Evolutionary conservation across 768 basidiomycete species (phyloP).

Genomic region (Pleurotus pulmonarius): DNA sequence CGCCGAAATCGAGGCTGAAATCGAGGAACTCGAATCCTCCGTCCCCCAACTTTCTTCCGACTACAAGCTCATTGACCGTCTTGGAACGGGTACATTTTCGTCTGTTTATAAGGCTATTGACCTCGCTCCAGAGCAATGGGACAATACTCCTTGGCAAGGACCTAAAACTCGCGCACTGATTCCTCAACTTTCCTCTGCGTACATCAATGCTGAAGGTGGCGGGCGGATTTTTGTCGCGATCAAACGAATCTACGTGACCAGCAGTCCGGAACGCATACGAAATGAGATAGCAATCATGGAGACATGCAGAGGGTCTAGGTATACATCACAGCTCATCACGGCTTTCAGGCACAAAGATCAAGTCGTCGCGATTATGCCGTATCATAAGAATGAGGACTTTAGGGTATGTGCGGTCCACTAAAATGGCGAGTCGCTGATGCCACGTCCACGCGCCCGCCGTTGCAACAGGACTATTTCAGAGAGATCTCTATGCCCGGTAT

Average conservation of each 20-base stretch:
- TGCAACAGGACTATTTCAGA: conserved; percentile 69
- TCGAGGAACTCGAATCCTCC: conserved; percentile 59
- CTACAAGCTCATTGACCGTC: conserved; percentile 82
- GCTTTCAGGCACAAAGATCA: conserved; percentile 91
- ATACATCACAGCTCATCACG: conserved; percentile 90
- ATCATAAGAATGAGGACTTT: conserved; percentile 90
- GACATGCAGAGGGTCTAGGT: conserved; percentile 77
- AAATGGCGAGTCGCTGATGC: background rate
- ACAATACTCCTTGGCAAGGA: conserved; percentile 73
- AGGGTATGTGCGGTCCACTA: conserved; percentile 53
- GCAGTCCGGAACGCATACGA: conserved; percentile 84
- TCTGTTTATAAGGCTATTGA: conserved; percentile 99
- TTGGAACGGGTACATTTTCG: conserved; percentile 97
- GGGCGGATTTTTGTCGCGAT: conserved; percentile 78
- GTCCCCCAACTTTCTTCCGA: conserved; percentile 64
- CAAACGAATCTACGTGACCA: conserved; percentile 97
- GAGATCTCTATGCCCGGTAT: conserved; percentile 71
- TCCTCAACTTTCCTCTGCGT: conserved; percentile 36
- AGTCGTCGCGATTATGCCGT: conserved; percentile 92
- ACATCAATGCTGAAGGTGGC: conserved; percentile 51
- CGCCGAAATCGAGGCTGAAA: conserved; percentile 73
- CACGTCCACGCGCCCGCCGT: background rate
- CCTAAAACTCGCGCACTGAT: conserved; percentile 51
- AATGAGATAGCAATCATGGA: conserved; percentile 94
- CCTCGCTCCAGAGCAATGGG: conserved; percentile 66